phyloP scores from a whole-genome alignment of 345 rosid species.

The Lepidium africanum region DNA sequence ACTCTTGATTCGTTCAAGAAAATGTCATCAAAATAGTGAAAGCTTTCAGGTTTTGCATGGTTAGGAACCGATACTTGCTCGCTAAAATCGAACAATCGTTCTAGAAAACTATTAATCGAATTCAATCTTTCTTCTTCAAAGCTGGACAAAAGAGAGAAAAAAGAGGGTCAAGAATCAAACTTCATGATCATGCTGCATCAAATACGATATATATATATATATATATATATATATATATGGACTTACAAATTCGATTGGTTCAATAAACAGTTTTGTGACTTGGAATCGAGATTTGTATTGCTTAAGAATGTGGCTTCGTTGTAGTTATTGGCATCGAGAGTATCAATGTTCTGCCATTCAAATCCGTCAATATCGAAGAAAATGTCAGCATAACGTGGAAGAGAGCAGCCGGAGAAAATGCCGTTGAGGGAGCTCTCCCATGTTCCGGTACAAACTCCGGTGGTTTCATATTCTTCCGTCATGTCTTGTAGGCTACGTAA shows the following conservation, averaged over 20 bases:
- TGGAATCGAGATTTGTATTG: conserved; percentile 30
- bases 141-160: background rate
- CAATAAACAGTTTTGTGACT: conserved; percentile 41
- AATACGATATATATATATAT: background rate
- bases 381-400: conserved; percentile 33
- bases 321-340: conserved; percentile 28
- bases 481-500: conserved; percentile 9
- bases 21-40: conserved; percentile 17
- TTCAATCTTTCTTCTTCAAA: background rate
- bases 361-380: conserved; percentile 22
- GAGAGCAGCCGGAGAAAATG: conserved; percentile 32
- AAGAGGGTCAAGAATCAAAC: background rate
- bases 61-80: conserved; percentile 9
- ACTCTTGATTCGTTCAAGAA: conserved; percentile 10
- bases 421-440: conserved; percentile 54
- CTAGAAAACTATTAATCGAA: conserved; percentile 4
- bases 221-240: background rate
- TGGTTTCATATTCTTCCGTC: conserved; percentile 35
- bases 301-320: background rate
- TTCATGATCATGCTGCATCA: background rate
- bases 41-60: conserved; percentile 4
- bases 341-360: conserved; percentile 27
- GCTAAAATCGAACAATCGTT: conserved; percentile 7
- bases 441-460: conserved; percentile 47
- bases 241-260: conserved; percentile 50